Evolutionary conservation across 441 rosid genomes (phyloP).

Genomic region (Pelargonium myrrhifolium): DNA sequence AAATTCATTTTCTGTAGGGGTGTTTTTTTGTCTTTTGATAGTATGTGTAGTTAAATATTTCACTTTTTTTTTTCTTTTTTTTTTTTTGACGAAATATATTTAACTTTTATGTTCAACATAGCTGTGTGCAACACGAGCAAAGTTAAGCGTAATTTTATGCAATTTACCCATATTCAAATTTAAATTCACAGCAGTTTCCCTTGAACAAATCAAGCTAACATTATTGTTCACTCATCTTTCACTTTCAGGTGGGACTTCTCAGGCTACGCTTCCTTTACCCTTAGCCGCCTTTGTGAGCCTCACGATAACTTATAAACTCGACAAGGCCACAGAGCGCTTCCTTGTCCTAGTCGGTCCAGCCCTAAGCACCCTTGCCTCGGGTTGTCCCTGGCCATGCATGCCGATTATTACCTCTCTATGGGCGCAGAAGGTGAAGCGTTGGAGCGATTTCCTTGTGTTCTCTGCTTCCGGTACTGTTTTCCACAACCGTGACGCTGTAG

Average conservation of each 20-base stretch:
- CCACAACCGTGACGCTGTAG: constrained; percentile 82
- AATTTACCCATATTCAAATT: too few species aligned
- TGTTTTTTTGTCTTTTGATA: too few species aligned
- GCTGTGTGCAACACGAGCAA: too few species aligned
- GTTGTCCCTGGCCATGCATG: constrained; percentile 99
- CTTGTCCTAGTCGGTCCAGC: constrained; percentile 66
- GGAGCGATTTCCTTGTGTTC: constrained; percentile 84
- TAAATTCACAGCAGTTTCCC: neutral
- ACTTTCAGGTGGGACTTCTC: constrained; percentile 70
- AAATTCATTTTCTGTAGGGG: too few species aligned
- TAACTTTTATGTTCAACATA: too few species aligned
- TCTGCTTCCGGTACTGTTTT: constrained; percentile 83
- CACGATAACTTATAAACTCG: constrained; percentile 89
- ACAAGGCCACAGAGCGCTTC: constrained; percentile 66
- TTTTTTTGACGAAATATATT: too few species aligned
- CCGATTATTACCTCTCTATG: constrained; percentile 79
- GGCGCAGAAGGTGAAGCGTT: constrained; percentile 95
- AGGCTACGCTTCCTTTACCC: constrained; percentile 89
- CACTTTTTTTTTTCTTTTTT: too few species aligned
- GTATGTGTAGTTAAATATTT: too few species aligned
- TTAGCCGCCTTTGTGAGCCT: constrained; percentile 93
- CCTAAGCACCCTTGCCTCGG: constrained; percentile 63
- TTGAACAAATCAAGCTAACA: neutral
- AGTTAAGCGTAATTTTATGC: too few species aligned
- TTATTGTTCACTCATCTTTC: constrained; percentile 13